Evolutionary conservation across 768 basidiomycete species (phyloP).

Genomic region (Trametes cinnabarina): DNA sequence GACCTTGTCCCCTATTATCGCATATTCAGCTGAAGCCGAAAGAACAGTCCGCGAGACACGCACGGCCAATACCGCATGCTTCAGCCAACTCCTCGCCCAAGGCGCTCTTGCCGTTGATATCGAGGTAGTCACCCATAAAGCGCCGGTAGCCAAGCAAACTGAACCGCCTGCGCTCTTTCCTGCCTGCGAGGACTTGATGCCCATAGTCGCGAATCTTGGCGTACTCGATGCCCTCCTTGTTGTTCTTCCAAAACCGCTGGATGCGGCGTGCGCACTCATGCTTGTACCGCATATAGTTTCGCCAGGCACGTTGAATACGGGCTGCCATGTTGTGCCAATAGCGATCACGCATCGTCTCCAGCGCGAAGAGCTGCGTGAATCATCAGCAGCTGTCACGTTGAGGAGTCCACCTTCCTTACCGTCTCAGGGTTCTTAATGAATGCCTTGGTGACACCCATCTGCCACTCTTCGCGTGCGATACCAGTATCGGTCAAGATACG

Average conservation of each 20-base stretch:
- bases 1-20: conserved; percentile 65
- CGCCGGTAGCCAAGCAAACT: conserved; percentile 92
- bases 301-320: conserved; percentile 93
- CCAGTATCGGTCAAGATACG: conserved; percentile 93
- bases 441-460: conserved; percentile 98
- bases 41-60: too few relatives aligned
- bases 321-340: conserved; percentile 99
- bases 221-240: conserved; percentile 90
- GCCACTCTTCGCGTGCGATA: conserved; percentile 97
- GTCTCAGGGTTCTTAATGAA: conserved; percentile 99
- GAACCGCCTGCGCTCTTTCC: conserved; percentile 92
- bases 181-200: conserved; percentile 83
- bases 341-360: conserved; percentile 97
- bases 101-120: conserved; percentile 77
- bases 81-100: conserved; percentile 73
- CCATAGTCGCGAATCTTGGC: conserved; percentile 92
- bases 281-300: conserved; percentile 94
- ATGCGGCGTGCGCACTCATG: conserved; percentile 94
- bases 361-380: conserved; percentile 78
- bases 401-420: conserved; percentile 41
- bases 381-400: neutral
- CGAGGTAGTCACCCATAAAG: conserved; percentile 95
- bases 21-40: too few relatives aligned
- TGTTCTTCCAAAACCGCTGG: conserved; percentile 98
- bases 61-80: conserved; percentile 74